Conservation (phyloP, 352 stramenopile species). For the Globisporangium radiosum region DNA sequence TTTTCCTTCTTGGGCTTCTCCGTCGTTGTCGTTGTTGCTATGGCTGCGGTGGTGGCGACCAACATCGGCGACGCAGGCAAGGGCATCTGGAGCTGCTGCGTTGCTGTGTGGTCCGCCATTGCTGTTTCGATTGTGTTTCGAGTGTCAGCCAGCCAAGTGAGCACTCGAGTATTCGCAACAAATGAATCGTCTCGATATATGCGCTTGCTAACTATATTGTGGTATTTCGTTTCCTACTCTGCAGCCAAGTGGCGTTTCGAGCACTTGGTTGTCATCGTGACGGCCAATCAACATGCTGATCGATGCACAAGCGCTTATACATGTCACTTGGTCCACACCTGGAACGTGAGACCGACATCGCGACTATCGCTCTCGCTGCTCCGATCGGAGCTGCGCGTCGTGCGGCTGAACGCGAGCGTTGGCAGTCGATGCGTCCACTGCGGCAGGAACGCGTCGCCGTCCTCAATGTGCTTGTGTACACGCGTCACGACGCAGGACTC, state of each 20-base stretch:
- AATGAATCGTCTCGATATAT: background rate
- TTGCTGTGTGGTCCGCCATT: background rate
- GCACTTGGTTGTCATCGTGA: no score
- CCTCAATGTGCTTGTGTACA: slow-evolving; percentile 35
- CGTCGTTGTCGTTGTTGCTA: slow-evolving; percentile 5
- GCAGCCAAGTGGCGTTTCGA: no score
- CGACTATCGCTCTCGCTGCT: background rate
- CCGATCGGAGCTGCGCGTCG: background rate
- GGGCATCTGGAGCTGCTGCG: background rate
- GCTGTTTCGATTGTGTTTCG: background rate
- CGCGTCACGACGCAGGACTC: slow-evolving; percentile 61
- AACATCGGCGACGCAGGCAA: no score
- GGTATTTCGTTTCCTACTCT: background rate
- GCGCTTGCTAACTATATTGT: background rate
- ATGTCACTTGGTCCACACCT: slow-evolving; percentile 10
- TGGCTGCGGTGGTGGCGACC: no score
- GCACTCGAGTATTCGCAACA: background rate
- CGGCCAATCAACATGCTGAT: no score
- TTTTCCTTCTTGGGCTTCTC: slow-evolving; percentile 24
- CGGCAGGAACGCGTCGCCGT: slow-evolving; percentile 55
- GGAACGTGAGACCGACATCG: slow-evolving; percentile 9
- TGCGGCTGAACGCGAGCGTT: slow-evolving; percentile 21
- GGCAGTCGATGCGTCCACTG: slow-evolving; percentile 40
- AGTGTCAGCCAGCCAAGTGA: background rate
- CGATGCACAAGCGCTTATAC: background rate